A percentile compares a stretch with the other conserved stretches of the same genome.
These are phyloP conservation scores for Arthrocladium fulminans DNA, from an alignment of 2,329 filamentous ascomycete species.

Conservation along the genomic window DNA sequence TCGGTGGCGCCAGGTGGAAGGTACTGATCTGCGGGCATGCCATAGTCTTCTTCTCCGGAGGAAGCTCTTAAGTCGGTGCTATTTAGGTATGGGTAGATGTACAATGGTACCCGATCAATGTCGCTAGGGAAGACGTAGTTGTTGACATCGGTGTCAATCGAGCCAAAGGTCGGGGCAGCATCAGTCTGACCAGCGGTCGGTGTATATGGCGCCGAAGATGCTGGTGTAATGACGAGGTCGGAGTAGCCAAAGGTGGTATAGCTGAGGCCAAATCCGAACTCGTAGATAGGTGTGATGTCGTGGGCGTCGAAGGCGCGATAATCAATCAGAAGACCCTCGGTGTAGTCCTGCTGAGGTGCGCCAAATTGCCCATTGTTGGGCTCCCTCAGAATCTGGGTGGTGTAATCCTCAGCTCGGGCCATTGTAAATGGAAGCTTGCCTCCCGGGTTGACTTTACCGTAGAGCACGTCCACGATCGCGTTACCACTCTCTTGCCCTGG, in stretches of 20 bases:
- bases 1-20: slow-evolving; percentile 45
- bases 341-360: slow-evolving; percentile 52
- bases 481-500: slow-evolving; percentile 70
- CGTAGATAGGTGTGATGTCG: slow-evolving; percentile 50
- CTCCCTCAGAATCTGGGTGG: slow-evolving; percentile 47
- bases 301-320: slow-evolving; percentile 46
- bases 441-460: slow-evolving; percentile 52
- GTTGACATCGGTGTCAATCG: slow-evolving; percentile 38
- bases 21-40: slow-evolving; percentile 39
- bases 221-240: slow-evolving; percentile 42
- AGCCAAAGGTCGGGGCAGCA: slow-evolving; percentile 46
- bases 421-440: slow-evolving; percentile 56
- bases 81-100: slow-evolving; percentile 59
- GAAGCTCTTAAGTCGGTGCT: slow-evolving; percentile 46
- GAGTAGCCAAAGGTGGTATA: slow-evolving; percentile 57
- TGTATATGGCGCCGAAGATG: slow-evolving; percentile 41
- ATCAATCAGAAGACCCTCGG: slow-evolving; percentile 53
- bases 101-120: slow-evolving; percentile 42
- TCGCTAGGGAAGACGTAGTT: slow-evolving; percentile 49
- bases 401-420: slow-evolving; percentile 45
- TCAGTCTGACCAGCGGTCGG: slow-evolving; percentile 45
- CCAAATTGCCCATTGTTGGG: slow-evolving; percentile 46
- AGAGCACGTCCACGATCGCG: slow-evolving; percentile 63
- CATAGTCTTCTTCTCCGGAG: slow-evolving; percentile 47
- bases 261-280: slow-evolving; percentile 54